phyloP scores from a whole-genome alignment of 306 rosid genomes.

The Cercis canadensis region DNA sequence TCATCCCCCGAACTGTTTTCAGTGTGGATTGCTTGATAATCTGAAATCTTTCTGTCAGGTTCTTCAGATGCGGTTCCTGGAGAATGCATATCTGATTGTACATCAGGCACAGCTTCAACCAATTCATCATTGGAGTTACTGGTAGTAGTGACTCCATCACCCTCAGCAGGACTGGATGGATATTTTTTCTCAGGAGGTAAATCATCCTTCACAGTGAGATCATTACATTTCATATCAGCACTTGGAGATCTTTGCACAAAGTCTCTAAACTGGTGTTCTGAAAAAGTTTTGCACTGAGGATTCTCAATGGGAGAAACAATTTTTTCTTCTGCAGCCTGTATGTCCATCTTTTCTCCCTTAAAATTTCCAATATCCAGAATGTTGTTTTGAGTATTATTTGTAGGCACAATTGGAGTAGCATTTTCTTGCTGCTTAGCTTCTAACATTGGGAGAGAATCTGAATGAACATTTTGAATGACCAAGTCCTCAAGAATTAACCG shows the following conservation, averaged over 20 bases:
- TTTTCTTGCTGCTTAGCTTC: slow-evolving; percentile 48
- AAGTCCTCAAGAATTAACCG: slow-evolving; percentile 41
- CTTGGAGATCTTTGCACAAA: slow-evolving; percentile 39
- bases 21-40: slow-evolving; percentile 36
- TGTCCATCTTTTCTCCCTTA: slow-evolving; percentile 43
- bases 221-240: slow-evolving; percentile 50
- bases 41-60: slow-evolving; percentile 38
- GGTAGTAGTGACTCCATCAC: slow-evolving; percentile 40
- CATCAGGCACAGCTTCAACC: slow-evolving; percentile 46
- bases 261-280: slow-evolving; percentile 42
- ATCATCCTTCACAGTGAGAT: slow-evolving; percentile 49
- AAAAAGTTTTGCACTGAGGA: slow-evolving; percentile 21
- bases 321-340: slow-evolving; percentile 43
- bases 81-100: slow-evolving; percentile 45
- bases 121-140: slow-evolving; percentile 55
- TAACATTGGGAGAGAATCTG: slow-evolving; percentile 32
- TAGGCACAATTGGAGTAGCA: slow-evolving; percentile 37
- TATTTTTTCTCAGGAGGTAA: slow-evolving; percentile 44
- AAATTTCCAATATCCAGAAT: slow-evolving; percentile 42
- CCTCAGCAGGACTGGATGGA: slow-evolving; percentile 40
- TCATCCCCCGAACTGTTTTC: slow-evolving; percentile 50
- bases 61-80: slow-evolving; percentile 51
- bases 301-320: slow-evolving; percentile 27
- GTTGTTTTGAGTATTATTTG: slow-evolving; percentile 44
- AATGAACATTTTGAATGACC: slow-evolving; percentile 41